Evolutionary conservation across 2,329 filamentous ascomycete genomes (phyloP), one percentile per base, ranked within the genome.

Genomic region (Beauveria rudraprayagi): DNA sequence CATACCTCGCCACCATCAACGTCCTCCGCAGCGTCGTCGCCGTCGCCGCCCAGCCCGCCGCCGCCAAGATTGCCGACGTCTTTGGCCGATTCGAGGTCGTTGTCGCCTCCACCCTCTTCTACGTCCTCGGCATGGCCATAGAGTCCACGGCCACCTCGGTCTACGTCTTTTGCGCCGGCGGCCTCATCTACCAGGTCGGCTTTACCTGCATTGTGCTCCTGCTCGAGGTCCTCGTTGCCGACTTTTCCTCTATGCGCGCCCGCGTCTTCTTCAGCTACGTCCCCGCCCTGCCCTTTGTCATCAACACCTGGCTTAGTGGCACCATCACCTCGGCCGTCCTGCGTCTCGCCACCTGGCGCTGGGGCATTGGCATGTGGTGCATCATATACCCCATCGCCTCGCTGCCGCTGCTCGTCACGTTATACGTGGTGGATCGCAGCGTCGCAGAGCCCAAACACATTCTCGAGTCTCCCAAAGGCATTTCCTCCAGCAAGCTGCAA

Each of bases 261-360:
- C 82, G 84, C 62, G 74, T 87, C 2, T 76, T 87, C 62, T 86
- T 85, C 73, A 84, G 81, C 22, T 87, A 84, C 59, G 73, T 88
- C n/a, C 83, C 83, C 0, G 80, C 81, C 0, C 68, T 79, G 3
- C 84, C 84, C 0, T 86, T 84, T 66, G 67, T 86, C 50, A 75
- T 84, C 69, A 87, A 87, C 66, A 84, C 84, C 0, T 88, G 84
- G 84, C 77, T 87, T 16, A 82, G 81, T 63, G 85, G 84, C 22
- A 79, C 83, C 63, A 72, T 88, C 55, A 78, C 81, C 0, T 68
- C 70, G 0, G 76, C 80, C 0, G 81, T 86, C 0, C 67, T 86
- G 22, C 66, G 61, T 0, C 69, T 67, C 2, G 81, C 81, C 0
- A 78, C 75, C 1, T 88, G 85, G 85, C 72, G 78, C 62, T 87